Percentiles rank a stretch among this genome's conserved stretches.
Conservation (phyloP, 352 stramenopile species). For the Peronospora farinosa region DNA sequence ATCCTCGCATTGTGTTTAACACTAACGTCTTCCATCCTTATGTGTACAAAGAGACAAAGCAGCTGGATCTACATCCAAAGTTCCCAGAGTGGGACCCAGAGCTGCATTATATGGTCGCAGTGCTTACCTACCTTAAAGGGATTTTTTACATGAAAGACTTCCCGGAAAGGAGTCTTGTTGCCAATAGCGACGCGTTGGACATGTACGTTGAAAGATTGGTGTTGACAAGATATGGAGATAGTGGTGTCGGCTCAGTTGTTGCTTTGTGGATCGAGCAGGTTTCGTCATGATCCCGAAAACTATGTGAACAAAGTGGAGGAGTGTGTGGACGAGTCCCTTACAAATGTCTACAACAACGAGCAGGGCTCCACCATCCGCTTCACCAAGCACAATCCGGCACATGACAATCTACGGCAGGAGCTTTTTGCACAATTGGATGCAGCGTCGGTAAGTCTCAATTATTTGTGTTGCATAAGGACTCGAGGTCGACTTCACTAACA, state of each 20-base stretch:
- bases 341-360: slow-evolving; percentile 91
- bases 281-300: slow-evolving; percentile 72
- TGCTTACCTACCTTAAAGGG: slow-evolving; percentile 95
- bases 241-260: slow-evolving; percentile 1
- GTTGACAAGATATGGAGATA: neutral
- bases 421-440: slow-evolving; percentile 68
- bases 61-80: slow-evolving; percentile 87
- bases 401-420: slow-evolving; percentile 72
- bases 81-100: slow-evolving; percentile 92
- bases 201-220: slow-evolving; percentile 46
- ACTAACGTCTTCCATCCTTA: slow-evolving; percentile 92
- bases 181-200: slow-evolving; percentile 82
- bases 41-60: slow-evolving; percentile 81
- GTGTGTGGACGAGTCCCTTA: slow-evolving; percentile 91
- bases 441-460: slow-evolving; percentile 14
- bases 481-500: neutral
- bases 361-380: slow-evolving; percentile 85
- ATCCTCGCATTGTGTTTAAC: slow-evolving; percentile 90
- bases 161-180: slow-evolving; percentile 37
- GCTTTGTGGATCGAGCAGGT: slow-evolving; percentile 28
- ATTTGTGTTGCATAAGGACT: neutral
- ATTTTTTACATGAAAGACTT: slow-evolving; percentile 98
- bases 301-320: slow-evolving; percentile 88
- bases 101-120: slow-evolving; percentile 93
- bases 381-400: slow-evolving; percentile 73